Evolutionary conservation across 805 yeast species (phyloP), one percentile per base, ranked within the genome.

Genomic region (Saccharomycopsis guyanensis): DNA sequence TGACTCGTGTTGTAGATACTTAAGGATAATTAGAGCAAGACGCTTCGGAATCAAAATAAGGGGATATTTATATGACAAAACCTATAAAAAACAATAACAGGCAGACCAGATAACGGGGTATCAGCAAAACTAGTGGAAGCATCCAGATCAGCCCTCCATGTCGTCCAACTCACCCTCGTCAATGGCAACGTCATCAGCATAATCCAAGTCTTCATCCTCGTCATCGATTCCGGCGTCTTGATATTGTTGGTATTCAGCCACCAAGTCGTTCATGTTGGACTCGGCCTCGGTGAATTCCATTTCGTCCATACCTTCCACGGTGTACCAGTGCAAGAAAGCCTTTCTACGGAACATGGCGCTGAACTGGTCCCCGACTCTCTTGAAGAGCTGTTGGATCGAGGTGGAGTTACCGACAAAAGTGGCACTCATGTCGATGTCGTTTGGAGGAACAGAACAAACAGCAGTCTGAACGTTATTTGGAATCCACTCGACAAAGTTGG

Each of bases 291-390:
- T 78, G 66, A 88, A 88, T 70, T 88, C 96, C 73, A 81, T 75
- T 69, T 83, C 94, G 61, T 88, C 96, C 96, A 88, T 88, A 71
- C 96, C 96, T 68, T 88, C 96, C 57, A 82, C 76, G 7, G 93
- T 85, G 69, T 86, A 88, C 96, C 96, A 88, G 68, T 88, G 96
- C 69, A 88, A 80, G 79, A 88, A 88, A 54, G 96, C 96, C 66
- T 82, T 84, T 71, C 93, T 86, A 64, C 86, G 78, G 69, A 84
- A 88, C 96, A 88, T 88, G 51, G 88, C 89, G 57, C 82, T 73
- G 69, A 88, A 88, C 69, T 88, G 96, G 58, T 76, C 86, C 54
- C 91, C 91, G 47, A 86, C 83, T 69, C 96, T 82, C 68, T 80
- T 79, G 70, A 88, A 88, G 59, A 88, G 71, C 66, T 87, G 95